Evolutionary conservation across 1,284 basidiomycete genomes (phyloP), one percentile per base, ranked within the genome.

Genomic region (Takashimella tepidaria): DNA sequence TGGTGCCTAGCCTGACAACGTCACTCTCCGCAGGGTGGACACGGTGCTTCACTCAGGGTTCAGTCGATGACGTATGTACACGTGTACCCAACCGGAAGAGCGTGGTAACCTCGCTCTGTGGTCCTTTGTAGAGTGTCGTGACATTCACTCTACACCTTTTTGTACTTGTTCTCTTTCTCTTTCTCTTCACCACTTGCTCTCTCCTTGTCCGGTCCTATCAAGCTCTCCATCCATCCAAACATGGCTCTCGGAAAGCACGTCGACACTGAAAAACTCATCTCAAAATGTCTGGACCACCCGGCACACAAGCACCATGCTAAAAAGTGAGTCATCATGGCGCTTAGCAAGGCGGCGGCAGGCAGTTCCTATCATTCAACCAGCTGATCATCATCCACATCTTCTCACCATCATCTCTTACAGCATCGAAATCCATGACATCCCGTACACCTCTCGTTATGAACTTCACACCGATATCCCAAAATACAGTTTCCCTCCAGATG

Each of bases 401-500:
- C 21, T 20, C 21, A n/a, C 8, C 42, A 49, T 13, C 31, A 41
- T 23, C 5, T 10, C 37, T 27, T 4, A 25, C 16, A 69, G 68
- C 20, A 43, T 47, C 3, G 66, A 64, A 31, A 47, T 69, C 45
- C 61, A 66, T 51, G 66, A 72, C 53, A 66, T 67, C 49, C 63
- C 70, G 4, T 75, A 72, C 51, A 57, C 64, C 4, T 68, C 63
- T 12, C 60, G 72, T 41, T 75, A 72, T 60, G 72, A 69, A 50
- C 57, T 68, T 20, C 61, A 70, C 31, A 47, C 60, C 40, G 64
- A 69, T 48, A 42, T 75, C 12, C 77, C 78, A 43, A 74, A 76
- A 54, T 76, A 72, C 70, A 48, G 62, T 45, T 56, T 80, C 5
- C 79, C 79, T 3, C 46, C 69, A 20, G 56, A 68, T 12, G 77